These are phyloP conservation scores for Coleophoma crateriformis DNA, from an alignment of 2,329 filamentous ascomycete species.

Conservation along the genomic window DNA sequence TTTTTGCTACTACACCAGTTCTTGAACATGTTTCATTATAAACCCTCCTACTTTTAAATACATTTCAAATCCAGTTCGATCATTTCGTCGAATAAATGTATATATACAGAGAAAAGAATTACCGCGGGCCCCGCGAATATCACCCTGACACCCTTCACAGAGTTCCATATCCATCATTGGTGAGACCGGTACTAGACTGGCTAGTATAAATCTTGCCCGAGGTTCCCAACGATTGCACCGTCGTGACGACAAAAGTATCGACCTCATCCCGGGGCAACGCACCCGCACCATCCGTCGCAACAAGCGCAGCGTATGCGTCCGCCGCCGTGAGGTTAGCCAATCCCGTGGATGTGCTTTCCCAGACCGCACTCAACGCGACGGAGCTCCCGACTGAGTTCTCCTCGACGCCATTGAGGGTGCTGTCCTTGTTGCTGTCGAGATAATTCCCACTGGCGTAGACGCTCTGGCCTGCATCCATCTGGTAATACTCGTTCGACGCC, in stretches of 20 bases:
- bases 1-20: no score
- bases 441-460: constrained; percentile 47
- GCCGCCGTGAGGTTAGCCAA: constrained; percentile 25
- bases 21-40: no score
- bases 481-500: constrained; percentile 47
- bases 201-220: constrained; percentile 17
- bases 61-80: no score
- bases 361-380: constrained; percentile 14
- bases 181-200: constrained; percentile 18
- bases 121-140: no score
- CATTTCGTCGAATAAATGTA: no score
- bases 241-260: constrained; percentile 19
- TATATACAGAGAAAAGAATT: no score
- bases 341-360: constrained; percentile 13
- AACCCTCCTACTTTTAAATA: no score
- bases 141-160: not conserved
- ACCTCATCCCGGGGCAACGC: constrained; percentile 26
- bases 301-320: constrained; percentile 29
- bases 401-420: constrained; percentile 36
- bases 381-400: constrained; percentile 9
- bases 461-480: constrained; percentile 49
- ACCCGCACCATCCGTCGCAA: constrained; percentile 26
- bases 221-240: constrained; percentile 16
- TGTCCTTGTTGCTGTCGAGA: constrained; percentile 44
- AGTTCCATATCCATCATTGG: constrained; percentile 21